Conservation (phyloP, 169 alveolate species). For the Perkinsus marinus region DNA sequence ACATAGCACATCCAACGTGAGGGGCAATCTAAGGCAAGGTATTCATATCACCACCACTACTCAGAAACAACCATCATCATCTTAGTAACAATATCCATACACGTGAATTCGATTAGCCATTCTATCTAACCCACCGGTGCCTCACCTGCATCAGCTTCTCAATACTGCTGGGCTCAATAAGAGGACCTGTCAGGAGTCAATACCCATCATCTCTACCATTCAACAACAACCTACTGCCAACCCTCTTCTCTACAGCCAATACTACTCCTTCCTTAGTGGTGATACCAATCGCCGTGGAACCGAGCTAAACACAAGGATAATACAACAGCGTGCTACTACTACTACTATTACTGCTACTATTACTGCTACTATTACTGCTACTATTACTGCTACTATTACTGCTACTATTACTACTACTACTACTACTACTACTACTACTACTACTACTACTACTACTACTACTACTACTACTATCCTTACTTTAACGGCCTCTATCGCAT, state of each 20-base stretch:
- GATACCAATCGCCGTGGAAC: constrained; percentile 96
- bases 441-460: too few relatives aligned
- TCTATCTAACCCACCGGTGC: not conserved
- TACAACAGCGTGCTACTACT: not conserved
- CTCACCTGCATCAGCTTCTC: not conserved
- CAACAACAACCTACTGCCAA: constrained; percentile 2
- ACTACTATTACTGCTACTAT: not conserved
- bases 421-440: too few relatives aligned
- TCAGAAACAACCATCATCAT: not conserved
- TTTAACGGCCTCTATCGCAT: too few relatives aligned
- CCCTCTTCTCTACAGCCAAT: constrained; percentile 83
- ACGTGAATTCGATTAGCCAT: too few relatives aligned
- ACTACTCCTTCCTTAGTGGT: constrained; percentile 88
- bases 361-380: too few relatives aligned
- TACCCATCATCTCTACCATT: not conserved
- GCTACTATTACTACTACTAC: too few relatives aligned
- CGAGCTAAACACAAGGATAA: constrained; percentile 52
- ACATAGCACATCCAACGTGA: constrained; percentile 91
- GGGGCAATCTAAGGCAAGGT: constrained; percentile 66
- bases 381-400: too few relatives aligned
- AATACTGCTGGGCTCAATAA: not conserved
- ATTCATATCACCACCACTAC: not conserved
- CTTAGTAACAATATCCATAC: not conserved
- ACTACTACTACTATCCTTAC: too few relatives aligned
- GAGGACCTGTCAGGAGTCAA: not conserved